Evolutionary conservation across 2,329 filamentous ascomycete genomes (phyloP), one percentile per base, ranked within the genome.

Genomic region (Tolypocladium ophioglossoides): DNA sequence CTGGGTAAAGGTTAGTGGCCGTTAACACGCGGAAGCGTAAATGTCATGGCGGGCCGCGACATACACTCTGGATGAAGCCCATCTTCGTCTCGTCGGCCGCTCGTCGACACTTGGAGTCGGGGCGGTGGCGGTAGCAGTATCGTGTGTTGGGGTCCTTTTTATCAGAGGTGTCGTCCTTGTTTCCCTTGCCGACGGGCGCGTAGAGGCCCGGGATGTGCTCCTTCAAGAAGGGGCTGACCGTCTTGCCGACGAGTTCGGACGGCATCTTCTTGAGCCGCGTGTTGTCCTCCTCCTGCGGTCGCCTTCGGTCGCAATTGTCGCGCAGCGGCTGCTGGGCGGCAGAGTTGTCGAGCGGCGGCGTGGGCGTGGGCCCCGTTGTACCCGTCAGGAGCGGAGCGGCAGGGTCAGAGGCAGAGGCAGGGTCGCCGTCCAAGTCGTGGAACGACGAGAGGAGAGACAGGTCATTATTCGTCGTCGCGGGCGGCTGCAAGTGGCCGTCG

Each of bases 31-130:
- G 8, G 34, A 14, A 18, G 50, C 24, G 4, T 38, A 12, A 18
- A 49, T 32, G 39, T 10, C 16, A n/a, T 32, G 9, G 20, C 38
- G 32, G 18, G 10, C 16, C 6, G 34, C 2, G 30, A 75, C 84
- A 59, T 78, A 91, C 89, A 64, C 84, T 85, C 68, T 99, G 94
- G 58, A 99, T 82, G 67, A 91, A 86, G 62, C 92, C 89, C 94
- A 99, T 99, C 59, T 94, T 94, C 49, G 87, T 86, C 73, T 97
- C 94, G 72, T 97, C 91, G 55, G 91, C 91, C 58, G 95, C 90
- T 57, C 91, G 84, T 57, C 91, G 81, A 72, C 94, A 99, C 73
- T 96, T 95, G 53, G 92, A 84, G 70, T 97, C 94, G 2, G 94
- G 94, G 53, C 89, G 81, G 70, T 99, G 94, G 54, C 94, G 85